Evolutionary conservation across 2,329 filamentous ascomycete species (phyloP).

Genomic region (Fusarium oligoseptatum): DNA sequence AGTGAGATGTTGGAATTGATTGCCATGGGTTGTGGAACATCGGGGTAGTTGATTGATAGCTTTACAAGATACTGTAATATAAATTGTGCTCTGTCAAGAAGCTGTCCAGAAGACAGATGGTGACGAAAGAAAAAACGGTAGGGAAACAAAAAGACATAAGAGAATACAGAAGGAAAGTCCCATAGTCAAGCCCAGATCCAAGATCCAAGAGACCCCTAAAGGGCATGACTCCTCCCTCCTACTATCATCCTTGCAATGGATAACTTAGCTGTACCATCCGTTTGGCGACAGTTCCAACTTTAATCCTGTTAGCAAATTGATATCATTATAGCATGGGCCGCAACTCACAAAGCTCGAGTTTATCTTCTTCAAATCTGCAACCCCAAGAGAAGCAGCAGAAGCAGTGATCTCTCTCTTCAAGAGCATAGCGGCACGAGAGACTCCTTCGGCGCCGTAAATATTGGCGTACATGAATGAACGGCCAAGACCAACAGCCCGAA

Average conservation of each 20-base stretch:
- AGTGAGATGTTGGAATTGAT: not conserved
- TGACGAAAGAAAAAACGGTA: not conserved
- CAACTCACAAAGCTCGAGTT: not conserved
- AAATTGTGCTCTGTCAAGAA: not conserved
- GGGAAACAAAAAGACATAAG: not conserved
- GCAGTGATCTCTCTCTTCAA: not conserved
- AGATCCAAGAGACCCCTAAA: not conserved
- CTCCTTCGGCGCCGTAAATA: not conserved
- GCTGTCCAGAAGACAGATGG: not conserved
- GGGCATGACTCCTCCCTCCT: not conserved
- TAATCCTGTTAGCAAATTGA: not conserved
- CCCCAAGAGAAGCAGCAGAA: not conserved
- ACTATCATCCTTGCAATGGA: rapidly evolving
- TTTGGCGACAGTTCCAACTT: not conserved
- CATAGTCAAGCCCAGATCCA: not conserved
- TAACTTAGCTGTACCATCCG: not conserved
- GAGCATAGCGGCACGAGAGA: not conserved
- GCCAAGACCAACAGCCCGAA: not conserved
- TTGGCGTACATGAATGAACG: not conserved
- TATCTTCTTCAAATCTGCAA: not conserved
- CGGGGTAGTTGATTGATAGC: not conserved
- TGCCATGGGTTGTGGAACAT: not conserved
- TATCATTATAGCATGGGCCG: not conserved
- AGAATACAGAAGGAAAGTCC: not conserved
- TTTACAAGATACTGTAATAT: not conserved